Evolutionary conservation across 441 rosid genomes (phyloP), one percentile per base, ranked within the genome.

Genomic region (Flueggea neowawraea): DNA sequence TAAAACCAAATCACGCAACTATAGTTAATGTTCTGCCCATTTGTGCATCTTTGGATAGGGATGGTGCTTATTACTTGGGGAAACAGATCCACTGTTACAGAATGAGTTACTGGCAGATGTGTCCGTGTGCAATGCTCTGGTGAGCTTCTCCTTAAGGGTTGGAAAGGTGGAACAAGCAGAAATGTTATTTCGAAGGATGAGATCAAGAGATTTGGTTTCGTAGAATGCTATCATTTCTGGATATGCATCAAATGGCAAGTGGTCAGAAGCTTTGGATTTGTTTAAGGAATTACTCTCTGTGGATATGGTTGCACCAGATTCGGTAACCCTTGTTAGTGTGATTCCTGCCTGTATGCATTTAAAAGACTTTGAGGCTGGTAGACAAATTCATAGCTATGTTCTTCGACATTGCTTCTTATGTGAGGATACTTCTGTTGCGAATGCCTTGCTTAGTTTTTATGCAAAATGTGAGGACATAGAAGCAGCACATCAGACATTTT

Each of bases 221-320:
- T 91, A 96, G 97, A 91, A 91, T 44, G 83, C 90, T 64, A 72
- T 85, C 58, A 84, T 88, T 69, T 79, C 91, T 1, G 96, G 97
- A 59, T 85, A 76, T 71, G 86, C 82, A 61, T 79, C 83, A 58
- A 87, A 85, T 52, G 73, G 75, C 60, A 75, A 78, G 68, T 87
- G 83, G 86, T 68, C 64, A 65, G 76, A 73, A 69, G 91, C 92
- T 61, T 75, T 91, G 78, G 67, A 73, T 48, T 66, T 80, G 52
- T 89, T 89, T 76, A 75, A 53, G 0, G 79, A 81, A 69, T 72
- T 89, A 62, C 71, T 87, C 52, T 55, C 55, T 43, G 22, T 58
- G 52, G 82, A 76, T 49, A 68, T 43, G 13, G 61, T 71, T 70
- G 68, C 54, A 58, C 87, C 82, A 44, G 91, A 85, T 78, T 79